These are phyloP conservation scores for Whalleya microplaca DNA, from an alignment of 2,329 filamentous ascomycete genomes.

Conservation along the genomic window DNA sequence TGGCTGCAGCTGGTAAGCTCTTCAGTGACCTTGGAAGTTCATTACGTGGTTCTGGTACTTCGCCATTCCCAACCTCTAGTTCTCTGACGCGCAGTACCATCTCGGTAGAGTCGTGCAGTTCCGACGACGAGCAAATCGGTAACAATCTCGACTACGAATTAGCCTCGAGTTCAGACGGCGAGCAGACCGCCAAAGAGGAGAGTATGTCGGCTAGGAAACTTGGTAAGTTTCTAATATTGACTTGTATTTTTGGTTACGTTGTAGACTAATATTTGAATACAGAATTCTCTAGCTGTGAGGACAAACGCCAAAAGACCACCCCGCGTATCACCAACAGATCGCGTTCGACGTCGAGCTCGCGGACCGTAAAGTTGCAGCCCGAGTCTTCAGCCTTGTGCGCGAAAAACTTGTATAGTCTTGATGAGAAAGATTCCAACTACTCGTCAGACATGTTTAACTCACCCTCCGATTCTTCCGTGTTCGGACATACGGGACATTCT, in stretches of 20 bases:
- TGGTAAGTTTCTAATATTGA: constrained; percentile 22
- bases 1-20: constrained; percentile 34
- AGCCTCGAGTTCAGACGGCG: constrained; percentile 18
- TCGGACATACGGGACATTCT: constrained; percentile 38
- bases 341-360: background rate
- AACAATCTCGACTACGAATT: constrained; percentile 20
- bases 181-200: constrained; percentile 3
- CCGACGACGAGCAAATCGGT: constrained; percentile 23
- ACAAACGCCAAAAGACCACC: constrained; percentile 9
- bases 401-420: background rate
- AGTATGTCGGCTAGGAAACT: constrained; percentile 16
- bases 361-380: constrained; percentile 1
- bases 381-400: constrained; percentile 4
- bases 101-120: constrained; percentile 35
- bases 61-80: constrained; percentile 20
- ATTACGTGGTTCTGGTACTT: constrained; percentile 23
- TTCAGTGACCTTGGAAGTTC: constrained; percentile 28
- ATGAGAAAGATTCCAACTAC: constrained; percentile 5
- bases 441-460: constrained; percentile 14
- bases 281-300: constrained; percentile 30
- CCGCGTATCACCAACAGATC: background rate
- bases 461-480: constrained; percentile 27
- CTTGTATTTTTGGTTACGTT: background rate
- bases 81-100: constrained; percentile 31
- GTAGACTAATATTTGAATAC: constrained; percentile 1